Conservation (phyloP, 495 filamentous ascomycete genomes). For the Glonium stellatum region DNA sequence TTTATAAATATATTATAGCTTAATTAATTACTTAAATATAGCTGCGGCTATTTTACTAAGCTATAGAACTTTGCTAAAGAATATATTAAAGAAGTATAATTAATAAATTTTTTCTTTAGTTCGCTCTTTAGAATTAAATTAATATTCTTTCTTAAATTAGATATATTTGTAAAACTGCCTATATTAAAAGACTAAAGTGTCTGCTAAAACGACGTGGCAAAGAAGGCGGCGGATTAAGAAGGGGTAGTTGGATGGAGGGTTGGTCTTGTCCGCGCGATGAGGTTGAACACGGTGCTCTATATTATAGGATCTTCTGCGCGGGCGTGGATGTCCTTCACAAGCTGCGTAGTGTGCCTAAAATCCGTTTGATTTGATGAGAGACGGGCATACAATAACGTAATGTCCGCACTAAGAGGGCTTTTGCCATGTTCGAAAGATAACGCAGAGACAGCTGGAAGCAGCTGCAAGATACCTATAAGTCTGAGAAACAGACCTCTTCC, state of each 20-base stretch:
- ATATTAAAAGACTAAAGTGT: constrained; percentile 1
- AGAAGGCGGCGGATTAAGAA: not conserved
- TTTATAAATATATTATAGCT: too few species aligned
- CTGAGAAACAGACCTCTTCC: not conserved
- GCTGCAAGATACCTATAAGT: not conserved
- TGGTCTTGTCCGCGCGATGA: constrained; percentile 11
- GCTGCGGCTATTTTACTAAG: constrained; percentile 1
- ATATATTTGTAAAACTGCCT: not conserved
- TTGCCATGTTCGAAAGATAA: not conserved
- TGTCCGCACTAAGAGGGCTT: not conserved
- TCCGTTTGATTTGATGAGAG: not conserved
- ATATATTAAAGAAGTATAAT: not conserved
- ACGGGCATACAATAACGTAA: not conserved
- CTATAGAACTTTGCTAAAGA: not conserved
- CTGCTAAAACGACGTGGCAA: not conserved
- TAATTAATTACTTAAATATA: too few species aligned
- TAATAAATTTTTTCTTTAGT: not conserved
- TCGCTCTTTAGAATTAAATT: constrained; percentile 1
- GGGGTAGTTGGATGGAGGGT: not conserved
- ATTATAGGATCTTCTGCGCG: constrained; percentile 7
- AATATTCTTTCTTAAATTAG: not conserved
- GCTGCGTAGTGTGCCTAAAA: not conserved
- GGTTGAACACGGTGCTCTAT: constrained; percentile 15
- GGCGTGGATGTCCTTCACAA: not conserved
- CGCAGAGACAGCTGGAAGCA: not conserved